Conservation (phyloP, 495 filamentous ascomycete species). For the Penicillium egyptiacum region DNA sequence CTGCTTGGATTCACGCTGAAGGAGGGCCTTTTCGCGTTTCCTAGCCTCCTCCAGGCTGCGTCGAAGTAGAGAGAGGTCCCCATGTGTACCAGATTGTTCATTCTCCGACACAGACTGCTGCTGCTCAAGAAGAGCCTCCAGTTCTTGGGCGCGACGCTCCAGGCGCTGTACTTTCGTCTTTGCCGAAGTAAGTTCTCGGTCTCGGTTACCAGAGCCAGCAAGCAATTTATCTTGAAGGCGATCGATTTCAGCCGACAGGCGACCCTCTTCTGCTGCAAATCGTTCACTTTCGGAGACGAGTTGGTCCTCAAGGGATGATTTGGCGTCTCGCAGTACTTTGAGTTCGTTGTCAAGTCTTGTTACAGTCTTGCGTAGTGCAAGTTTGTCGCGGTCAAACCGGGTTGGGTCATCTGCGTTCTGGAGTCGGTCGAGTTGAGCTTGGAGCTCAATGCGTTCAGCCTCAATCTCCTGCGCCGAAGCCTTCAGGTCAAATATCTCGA, state of each 20-base stretch:
- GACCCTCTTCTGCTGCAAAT: slow-evolving; percentile 55
- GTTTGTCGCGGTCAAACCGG: slow-evolving; percentile 60
- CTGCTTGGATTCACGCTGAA: slow-evolving; percentile 62
- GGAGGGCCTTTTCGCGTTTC: slow-evolving; percentile 60
- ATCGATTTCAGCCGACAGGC: slow-evolving; percentile 57
- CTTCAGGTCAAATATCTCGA: slow-evolving; percentile 59
- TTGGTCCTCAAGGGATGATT: slow-evolving; percentile 54
- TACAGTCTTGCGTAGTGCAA: slow-evolving; percentile 60
- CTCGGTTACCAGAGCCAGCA: slow-evolving; percentile 42
- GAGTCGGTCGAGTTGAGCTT: slow-evolving; percentile 52
- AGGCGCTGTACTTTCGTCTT: slow-evolving; percentile 59
- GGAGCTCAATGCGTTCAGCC: slow-evolving; percentile 64
- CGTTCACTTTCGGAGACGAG: slow-evolving; percentile 56
- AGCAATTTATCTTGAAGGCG: slow-evolving; percentile 52
- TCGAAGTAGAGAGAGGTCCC: slow-evolving; percentile 58
- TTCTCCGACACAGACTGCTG: slow-evolving; percentile 35
- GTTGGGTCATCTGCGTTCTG: slow-evolving; percentile 54
- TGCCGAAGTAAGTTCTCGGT: slow-evolving; percentile 50
- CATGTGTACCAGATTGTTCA: slow-evolving; percentile 46
- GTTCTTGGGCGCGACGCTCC: slow-evolving; percentile 57
- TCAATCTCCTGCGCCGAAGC: slow-evolving; percentile 53
- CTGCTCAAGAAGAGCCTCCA: slow-evolving; percentile 55
- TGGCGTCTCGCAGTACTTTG: slow-evolving; percentile 58
- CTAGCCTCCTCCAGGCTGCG: slow-evolving; percentile 61
- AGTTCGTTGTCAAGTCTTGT: slow-evolving; percentile 60